Percentiles rank a stretch among this genome's conserved stretches.
Conservation (phyloP, 306 rosid species). For the Vigna mungo region DNA sequence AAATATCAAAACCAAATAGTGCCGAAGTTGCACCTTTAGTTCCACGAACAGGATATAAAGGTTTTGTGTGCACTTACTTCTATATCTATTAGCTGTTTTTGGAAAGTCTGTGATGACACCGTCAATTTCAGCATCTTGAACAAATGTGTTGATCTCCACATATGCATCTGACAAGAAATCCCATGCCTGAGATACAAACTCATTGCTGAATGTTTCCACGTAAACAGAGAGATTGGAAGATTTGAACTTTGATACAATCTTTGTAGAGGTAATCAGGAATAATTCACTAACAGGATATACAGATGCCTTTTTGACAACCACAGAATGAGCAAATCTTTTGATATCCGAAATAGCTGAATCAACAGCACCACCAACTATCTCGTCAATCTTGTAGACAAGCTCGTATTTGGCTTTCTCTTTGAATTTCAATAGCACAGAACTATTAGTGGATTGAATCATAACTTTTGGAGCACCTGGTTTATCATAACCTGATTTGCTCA, state of each 20-base stretch:
- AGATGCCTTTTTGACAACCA: slow-evolving; percentile 67
- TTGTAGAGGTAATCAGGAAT: slow-evolving; percentile 47
- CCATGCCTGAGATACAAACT: slow-evolving; percentile 84
- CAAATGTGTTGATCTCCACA: slow-evolving; percentile 76
- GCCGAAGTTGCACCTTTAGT: background rate
- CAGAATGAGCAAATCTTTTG: slow-evolving; percentile 70
- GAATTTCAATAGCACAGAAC: slow-evolving; percentile 69
- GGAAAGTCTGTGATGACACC: slow-evolving; percentile 88
- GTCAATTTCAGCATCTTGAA: slow-evolving; percentile 45
- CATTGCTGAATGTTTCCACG: slow-evolving; percentile 78
- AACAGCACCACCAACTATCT: slow-evolving; percentile 51
- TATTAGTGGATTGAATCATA: slow-evolving; percentile 76
- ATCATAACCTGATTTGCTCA: slow-evolving; percentile 70
- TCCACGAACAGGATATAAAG: slow-evolving; percentile 14
- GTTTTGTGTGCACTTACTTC: slow-evolving; percentile 63
- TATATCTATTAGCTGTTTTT: slow-evolving; percentile 80
- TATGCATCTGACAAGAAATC: slow-evolving; percentile 88
- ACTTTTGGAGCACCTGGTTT: slow-evolving; percentile 56
- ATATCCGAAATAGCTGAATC: slow-evolving; percentile 59
- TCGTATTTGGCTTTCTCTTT: slow-evolving; percentile 60
- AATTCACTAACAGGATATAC: slow-evolving; percentile 24
- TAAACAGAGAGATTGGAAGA: slow-evolving; percentile 63
- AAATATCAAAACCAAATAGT: slow-evolving; percentile 12
- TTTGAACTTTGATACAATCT: slow-evolving; percentile 55
- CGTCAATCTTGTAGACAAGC: slow-evolving; percentile 72